A percentile compares a stretch with the other conserved stretches of the same genome.
These are phyloP conservation scores for Tremellales sp. DNA, from an alignment of 1,284 basidiomycete genomes.

Conservation along the genomic window DNA sequence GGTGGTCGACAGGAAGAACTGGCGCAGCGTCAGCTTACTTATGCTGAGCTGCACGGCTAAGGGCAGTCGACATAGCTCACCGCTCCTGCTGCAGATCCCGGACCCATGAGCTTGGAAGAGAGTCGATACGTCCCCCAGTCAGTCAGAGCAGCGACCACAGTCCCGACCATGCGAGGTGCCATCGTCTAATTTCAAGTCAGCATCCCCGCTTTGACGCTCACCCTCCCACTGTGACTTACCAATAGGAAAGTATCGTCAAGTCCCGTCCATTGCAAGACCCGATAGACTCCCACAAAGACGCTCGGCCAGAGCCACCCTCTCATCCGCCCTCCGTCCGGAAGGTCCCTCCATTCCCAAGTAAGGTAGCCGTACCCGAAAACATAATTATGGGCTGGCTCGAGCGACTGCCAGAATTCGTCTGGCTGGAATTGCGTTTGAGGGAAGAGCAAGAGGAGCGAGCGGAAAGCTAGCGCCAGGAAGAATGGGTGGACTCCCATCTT, in stretches of 20 bases:
- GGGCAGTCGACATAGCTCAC: constrained; percentile 52
- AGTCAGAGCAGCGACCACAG: constrained; percentile 70
- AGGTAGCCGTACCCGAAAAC: constrained; percentile 89
- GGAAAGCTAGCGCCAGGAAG: constrained; percentile 41
- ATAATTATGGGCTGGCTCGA: constrained; percentile 83
- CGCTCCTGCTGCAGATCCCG: constrained; percentile 58
- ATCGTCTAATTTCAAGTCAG: constrained; percentile 41
- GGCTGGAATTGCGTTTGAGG: constrained; percentile 93
- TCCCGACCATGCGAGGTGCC: constrained; percentile 74
- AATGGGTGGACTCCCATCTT: too few species aligned
- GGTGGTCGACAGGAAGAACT: constrained; percentile 77
- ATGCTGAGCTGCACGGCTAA: not conserved
- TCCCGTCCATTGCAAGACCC: constrained; percentile 58
- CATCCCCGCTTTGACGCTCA: constrained; percentile 1
- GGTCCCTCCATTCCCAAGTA: constrained; percentile 92
- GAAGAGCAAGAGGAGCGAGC: constrained; percentile 52
- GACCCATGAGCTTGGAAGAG: constrained; percentile 59
- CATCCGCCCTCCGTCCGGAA: constrained; percentile 39
- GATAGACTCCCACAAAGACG: constrained; percentile 74
- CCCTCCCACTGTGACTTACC: too few species aligned
- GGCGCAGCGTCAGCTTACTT: constrained; percentile 3
- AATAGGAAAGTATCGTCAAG: constrained; percentile 52
- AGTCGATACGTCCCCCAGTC: constrained; percentile 71
- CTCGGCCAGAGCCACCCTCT: constrained; percentile 44
- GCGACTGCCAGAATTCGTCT: constrained; percentile 93